phyloP scores from a whole-genome alignment of 2,329 filamentous ascomycete genomes.

The Teratosphaeria destructans region DNA sequence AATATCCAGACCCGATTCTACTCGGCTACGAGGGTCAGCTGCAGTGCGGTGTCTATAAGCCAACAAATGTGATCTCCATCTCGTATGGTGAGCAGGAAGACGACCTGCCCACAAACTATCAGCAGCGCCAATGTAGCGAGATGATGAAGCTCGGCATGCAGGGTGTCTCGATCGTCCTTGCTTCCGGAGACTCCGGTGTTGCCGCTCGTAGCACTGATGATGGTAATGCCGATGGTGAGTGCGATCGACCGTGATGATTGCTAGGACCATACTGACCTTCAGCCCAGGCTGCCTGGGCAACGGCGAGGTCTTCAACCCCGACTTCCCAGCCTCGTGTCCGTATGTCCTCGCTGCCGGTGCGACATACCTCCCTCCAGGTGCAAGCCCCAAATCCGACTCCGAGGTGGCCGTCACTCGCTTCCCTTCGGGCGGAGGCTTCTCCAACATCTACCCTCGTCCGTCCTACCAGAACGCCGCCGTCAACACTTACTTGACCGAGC shows the following conservation, averaged over 20 bases:
- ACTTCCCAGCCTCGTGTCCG: conserved; percentile 38
- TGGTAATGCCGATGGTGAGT: background rate
- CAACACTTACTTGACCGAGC: conserved; percentile 29
- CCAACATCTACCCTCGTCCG: conserved; percentile 38
- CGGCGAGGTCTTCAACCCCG: conserved; percentile 33
- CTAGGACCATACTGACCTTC: background rate
- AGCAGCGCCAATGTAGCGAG: conserved; percentile 43
- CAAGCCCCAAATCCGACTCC: conserved; percentile 15
- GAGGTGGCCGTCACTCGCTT: conserved; percentile 31
- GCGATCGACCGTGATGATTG: background rate
- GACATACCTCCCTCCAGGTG: conserved; percentile 30
- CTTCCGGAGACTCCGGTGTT: conserved; percentile 38
- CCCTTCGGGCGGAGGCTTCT: conserved; percentile 37
- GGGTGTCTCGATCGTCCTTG: conserved; percentile 42
- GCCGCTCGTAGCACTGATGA: conserved; percentile 33
- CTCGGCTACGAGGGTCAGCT: conserved; percentile 26
- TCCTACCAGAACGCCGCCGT: conserved; percentile 37
- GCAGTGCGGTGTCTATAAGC: conserved; percentile 10
- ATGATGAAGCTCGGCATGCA: conserved; percentile 48
- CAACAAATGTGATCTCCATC: conserved; percentile 45
- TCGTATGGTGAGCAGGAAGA: conserved; percentile 54
- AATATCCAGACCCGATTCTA: conserved; percentile 21
- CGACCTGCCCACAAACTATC: conserved; percentile 38
- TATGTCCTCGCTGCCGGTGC: conserved; percentile 46
- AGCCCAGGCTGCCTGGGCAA: conserved; percentile 20